Conservation (phyloP, 345 rosid genomes). For the Excoecaria agallocha region DNA sequence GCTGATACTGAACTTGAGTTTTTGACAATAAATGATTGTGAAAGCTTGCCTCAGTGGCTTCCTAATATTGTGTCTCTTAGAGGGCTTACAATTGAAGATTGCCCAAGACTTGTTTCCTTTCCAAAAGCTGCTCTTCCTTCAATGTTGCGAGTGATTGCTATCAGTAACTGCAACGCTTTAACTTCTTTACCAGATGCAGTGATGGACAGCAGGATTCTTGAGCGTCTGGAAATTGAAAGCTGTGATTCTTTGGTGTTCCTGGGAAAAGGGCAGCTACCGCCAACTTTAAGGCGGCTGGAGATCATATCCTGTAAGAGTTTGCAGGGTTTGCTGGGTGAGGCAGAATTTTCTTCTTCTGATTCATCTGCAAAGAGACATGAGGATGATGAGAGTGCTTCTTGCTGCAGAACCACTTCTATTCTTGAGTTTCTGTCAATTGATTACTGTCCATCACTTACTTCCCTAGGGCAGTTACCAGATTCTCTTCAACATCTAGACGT, state of each 20-base stretch:
- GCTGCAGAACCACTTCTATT: not conserved
- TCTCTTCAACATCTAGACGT: constrained; percentile 2
- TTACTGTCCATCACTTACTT: constrained; percentile 13
- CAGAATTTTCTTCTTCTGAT: too few species aligned
- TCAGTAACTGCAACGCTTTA: not conserved
- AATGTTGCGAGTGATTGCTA: not conserved
- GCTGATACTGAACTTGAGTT: not conserved
- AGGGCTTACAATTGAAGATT: not conserved
- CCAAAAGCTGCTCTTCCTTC: constrained; percentile 1
- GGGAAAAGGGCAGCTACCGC: constrained; percentile 13
- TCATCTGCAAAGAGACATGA: too few species aligned
- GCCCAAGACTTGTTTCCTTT: constrained; percentile 1
- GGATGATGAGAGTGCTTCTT: not conserved
- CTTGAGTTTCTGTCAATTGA: not conserved
- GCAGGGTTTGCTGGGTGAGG: not conserved
- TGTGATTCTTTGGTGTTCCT: constrained; percentile 13
- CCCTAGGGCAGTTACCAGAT: constrained; percentile 16
- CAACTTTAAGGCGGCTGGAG: constrained; percentile 5
- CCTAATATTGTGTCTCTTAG: constrained; percentile 3
- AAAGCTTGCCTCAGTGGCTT: not conserved
- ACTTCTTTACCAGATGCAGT: not conserved
- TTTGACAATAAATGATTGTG: not conserved
- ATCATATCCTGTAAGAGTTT: constrained; percentile 11
- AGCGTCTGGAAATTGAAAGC: not conserved
- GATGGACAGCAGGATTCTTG: constrained; percentile 1